A percentile compares a stretch with the other conserved stretches of the same genome.
Evolutionary conservation across 768 basidiomycete genomes (phyloP).

Genomic region (Xerocomellus dryophilus): DNA sequence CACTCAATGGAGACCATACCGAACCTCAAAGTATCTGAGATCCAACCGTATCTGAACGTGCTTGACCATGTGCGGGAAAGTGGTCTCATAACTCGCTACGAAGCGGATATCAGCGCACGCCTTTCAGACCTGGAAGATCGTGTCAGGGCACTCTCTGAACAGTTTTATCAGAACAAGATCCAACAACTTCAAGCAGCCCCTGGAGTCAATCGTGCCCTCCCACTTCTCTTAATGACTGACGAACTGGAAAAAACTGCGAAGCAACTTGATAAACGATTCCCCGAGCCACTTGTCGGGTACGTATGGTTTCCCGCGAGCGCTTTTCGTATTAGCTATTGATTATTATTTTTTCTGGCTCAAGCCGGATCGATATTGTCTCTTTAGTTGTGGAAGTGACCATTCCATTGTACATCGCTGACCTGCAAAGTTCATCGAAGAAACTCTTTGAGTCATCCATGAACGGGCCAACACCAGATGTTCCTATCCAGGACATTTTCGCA

Average conservation of each 20-base stretch:
- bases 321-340: neutral
- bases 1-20: constrained; percentile 79
- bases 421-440: constrained; percentile 67
- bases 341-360: constrained; percentile 25
- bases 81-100: constrained; percentile 67
- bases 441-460: constrained; percentile 83
- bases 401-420: constrained; percentile 62
- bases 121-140: constrained; percentile 65
- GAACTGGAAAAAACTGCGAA: constrained; percentile 88
- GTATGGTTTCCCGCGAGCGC: constrained; percentile 16
- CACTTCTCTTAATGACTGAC: constrained; percentile 78
- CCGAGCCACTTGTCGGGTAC: constrained; percentile 77
- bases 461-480: constrained; percentile 81
- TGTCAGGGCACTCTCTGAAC: constrained; percentile 54
- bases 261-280: constrained; percentile 81
- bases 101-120: constrained; percentile 69
- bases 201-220: constrained; percentile 78
- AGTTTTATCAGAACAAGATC: constrained; percentile 62
- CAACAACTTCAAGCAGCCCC: constrained; percentile 63
- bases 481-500: constrained; percentile 86
- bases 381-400: constrained; percentile 66
- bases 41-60: constrained; percentile 61
- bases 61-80: constrained; percentile 71
- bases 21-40: constrained; percentile 65
- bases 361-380: constrained; percentile 73